Evolutionary conservation across 305 asterid genomes (phyloP).

Genomic region (Fraxinus albicans): DNA sequence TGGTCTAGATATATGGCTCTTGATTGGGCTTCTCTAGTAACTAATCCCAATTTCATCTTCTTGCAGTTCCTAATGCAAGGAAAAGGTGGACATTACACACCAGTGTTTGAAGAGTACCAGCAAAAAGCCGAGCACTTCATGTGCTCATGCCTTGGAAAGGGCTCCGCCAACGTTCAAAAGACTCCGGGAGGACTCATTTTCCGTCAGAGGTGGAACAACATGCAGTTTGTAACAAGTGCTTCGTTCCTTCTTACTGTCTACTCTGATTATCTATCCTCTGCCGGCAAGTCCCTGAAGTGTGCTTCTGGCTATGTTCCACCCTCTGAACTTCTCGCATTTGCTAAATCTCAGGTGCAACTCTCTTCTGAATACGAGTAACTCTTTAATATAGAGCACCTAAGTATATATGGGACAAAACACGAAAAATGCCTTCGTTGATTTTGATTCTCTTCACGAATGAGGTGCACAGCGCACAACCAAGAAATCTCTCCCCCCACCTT

Average conservation of each 20-base stretch:
- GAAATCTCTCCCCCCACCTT: not conserved
- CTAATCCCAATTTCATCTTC: not conserved
- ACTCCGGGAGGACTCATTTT: slow-evolving; percentile 93
- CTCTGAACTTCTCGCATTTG: slow-evolving; percentile 70
- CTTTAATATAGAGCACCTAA: not conserved
- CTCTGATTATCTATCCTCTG: slow-evolving; percentile 84
- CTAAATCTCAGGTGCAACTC: slow-evolving; percentile 77
- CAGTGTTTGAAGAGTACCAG: slow-evolving; percentile 61
- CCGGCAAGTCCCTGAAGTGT: slow-evolving; percentile 66
- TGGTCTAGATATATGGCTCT: not conserved
- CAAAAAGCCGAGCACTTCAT: slow-evolving; percentile 89
- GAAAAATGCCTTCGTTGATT: not conserved
- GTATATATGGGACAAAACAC: not conserved
- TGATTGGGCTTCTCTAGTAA: not conserved
- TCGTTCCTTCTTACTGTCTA: slow-evolving; percentile 84
- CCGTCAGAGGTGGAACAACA: slow-evolving; percentile 93
- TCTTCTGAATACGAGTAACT: not conserved
- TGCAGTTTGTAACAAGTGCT: slow-evolving; percentile 97
- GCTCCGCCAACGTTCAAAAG: slow-evolving; percentile 68
- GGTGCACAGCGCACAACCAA: not conserved
- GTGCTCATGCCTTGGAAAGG: slow-evolving; percentile 93
- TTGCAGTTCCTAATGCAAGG: slow-evolving; percentile 89
- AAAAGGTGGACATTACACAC: slow-evolving; percentile 54
- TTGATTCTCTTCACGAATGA: not conserved
- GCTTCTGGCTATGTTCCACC: slow-evolving; percentile 61